These are phyloP conservation scores for Vigna nakashimae DNA, from an alignment of 306 rosid species.

Conservation along the genomic window DNA sequence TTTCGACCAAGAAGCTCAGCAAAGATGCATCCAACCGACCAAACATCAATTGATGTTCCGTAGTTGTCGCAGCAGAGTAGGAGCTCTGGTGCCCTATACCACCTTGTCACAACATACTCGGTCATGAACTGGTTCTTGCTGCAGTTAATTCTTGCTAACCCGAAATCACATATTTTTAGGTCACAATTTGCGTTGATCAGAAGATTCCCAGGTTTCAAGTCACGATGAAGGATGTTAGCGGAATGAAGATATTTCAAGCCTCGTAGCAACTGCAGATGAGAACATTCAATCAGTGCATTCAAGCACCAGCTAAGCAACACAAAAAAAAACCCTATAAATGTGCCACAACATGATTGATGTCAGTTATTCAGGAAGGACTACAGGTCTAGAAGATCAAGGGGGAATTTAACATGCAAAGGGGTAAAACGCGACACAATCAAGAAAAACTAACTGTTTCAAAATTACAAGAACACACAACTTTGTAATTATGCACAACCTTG, in stretches of 20 bases:
- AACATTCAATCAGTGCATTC: slow-evolving; percentile 45
- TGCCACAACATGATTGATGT: slow-evolving; percentile 14
- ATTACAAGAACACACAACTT: neutral
- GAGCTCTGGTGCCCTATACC: slow-evolving; percentile 97
- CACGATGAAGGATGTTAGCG: slow-evolving; percentile 95
- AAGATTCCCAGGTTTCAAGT: slow-evolving; percentile 95
- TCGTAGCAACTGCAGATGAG: slow-evolving; percentile 76
- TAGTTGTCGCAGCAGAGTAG: slow-evolving; percentile 95
- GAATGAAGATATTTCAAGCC: slow-evolving; percentile 95
- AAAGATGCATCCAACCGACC: slow-evolving; percentile 98
- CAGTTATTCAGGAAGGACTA: slow-evolving; percentile 2
- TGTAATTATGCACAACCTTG: neutral
- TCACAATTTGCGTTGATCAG: slow-evolving; percentile 93
- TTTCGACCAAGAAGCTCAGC: slow-evolving; percentile 92
- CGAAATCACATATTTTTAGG: slow-evolving; percentile 94
- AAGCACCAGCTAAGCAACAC: slow-evolving; percentile 38
- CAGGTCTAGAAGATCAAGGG: neutral
- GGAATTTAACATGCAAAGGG: slow-evolving; percentile 1
- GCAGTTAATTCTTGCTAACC: slow-evolving; percentile 83
- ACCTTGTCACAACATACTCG: slow-evolving; percentile 94
- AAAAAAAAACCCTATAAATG: slow-evolving; percentile 11
- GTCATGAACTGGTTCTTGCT: slow-evolving; percentile 94
- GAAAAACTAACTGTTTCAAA: slow-evolving; percentile 14
- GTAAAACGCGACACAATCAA: slow-evolving; percentile 16
- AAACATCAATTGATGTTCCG: slow-evolving; percentile 88